Conservation (phyloP, 2,329 filamentous ascomycete species). For the Aaosphaeria arxii region DNA sequence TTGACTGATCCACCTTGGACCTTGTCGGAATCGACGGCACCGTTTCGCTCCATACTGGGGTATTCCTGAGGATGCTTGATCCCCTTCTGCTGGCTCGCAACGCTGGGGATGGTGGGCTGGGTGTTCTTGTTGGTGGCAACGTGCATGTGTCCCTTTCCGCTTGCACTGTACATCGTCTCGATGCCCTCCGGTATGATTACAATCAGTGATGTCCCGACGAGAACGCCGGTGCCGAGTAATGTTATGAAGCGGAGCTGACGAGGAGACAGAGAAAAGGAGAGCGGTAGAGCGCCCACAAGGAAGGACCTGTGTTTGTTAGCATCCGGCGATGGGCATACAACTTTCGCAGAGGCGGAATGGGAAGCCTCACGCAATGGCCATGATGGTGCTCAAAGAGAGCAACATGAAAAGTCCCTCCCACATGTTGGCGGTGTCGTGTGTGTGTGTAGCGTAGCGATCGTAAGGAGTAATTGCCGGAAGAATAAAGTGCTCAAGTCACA, state of each 20-base stretch:
- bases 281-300: conserved; percentile 82
- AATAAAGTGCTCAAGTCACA: conserved; percentile 11
- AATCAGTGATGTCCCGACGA: conserved; percentile 92
- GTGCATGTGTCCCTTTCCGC: conserved; percentile 20
- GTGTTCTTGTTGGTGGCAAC: conserved; percentile 12
- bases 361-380: conserved; percentile 59
- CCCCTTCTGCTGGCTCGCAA: conserved; percentile 23
- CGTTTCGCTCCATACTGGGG: conserved; percentile 15
- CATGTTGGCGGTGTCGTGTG: conserved; percentile 34
- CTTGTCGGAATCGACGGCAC: conserved; percentile 11
- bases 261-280: conserved; percentile 83
- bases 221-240: conserved; percentile 86
- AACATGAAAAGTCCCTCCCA: conserved; percentile 65
- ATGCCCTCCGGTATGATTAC: conserved; percentile 98
- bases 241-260: conserved; percentile 87
- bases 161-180: conserved; percentile 74
- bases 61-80: conserved; percentile 21
- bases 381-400: conserved; percentile 62
- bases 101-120: conserved; percentile 22
- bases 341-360: background rate
- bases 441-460: conserved; percentile 5
- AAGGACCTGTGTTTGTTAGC: conserved; percentile 69
- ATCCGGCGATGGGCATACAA: background rate
- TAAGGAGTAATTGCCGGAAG: conserved; percentile 4
- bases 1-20: conserved; percentile 15